Conservation (phyloP, 2,329 filamentous ascomycete species). For the Emericellopsis cladophorae region DNA sequence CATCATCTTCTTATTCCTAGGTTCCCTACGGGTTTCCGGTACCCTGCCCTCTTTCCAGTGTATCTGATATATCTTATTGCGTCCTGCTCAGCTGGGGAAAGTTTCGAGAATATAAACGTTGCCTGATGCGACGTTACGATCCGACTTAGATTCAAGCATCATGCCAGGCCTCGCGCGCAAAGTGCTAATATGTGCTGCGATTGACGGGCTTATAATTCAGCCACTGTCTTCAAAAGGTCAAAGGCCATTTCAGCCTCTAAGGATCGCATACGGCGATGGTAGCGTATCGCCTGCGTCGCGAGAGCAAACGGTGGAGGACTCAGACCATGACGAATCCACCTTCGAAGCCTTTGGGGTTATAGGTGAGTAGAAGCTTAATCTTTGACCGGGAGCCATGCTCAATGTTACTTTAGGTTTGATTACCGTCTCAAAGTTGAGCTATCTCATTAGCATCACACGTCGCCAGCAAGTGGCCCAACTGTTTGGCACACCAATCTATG, state of each 20-base stretch:
- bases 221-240: constrained; percentile 51
- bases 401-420: constrained; percentile 54
- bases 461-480: constrained; percentile 84
- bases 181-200: constrained; percentile 65
- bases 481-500: constrained; percentile 69
- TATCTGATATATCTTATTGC: no score
- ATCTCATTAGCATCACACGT: constrained; percentile 75
- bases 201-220: constrained; percentile 74
- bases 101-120: no score
- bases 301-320: constrained; percentile 30
- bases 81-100: no score
- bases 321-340: constrained; percentile 27
- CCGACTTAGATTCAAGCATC: constrained; percentile 5
- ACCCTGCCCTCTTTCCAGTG: no score
- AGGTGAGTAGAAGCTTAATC: constrained; percentile 23
- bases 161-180: constrained; percentile 76
- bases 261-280: constrained; percentile 57
- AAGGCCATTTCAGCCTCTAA: constrained; percentile 42
- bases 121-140: no score
- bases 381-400: not conserved
- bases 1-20: no score
- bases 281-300: constrained; percentile 28
- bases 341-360: constrained; percentile 50
- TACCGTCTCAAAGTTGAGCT: constrained; percentile 67
- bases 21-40: no score